These are phyloP conservation scores for Gautieria morchelliformis DNA, from an alignment of 768 basidiomycete species.

Conservation along the genomic window DNA sequence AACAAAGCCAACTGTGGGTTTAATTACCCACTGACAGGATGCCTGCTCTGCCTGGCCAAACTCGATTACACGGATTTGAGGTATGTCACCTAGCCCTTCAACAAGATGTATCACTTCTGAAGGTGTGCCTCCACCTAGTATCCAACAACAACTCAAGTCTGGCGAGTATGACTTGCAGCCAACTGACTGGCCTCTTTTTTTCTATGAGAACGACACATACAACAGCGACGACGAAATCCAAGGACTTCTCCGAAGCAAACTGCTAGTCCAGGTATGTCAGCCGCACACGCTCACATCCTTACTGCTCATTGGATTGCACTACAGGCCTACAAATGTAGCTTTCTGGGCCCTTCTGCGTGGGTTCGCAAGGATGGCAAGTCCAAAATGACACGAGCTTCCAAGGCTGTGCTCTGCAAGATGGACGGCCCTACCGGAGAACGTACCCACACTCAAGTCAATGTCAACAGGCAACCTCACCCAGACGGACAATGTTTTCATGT, in stretches of 20 bases:
- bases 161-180: background rate
- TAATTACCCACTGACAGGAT: constrained; percentile 20
- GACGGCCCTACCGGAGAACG: too few species aligned
- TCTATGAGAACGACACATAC: background rate
- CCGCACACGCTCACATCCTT: too few species aligned
- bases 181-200: background rate
- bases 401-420: background rate
- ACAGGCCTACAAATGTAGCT: background rate
- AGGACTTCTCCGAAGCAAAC: background rate
- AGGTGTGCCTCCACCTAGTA: background rate
- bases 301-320: too few species aligned
- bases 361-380: background rate
- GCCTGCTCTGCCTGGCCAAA: constrained; percentile 21
- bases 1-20: constrained; percentile 11
- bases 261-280: background rate
- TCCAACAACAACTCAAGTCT: background rate
- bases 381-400: background rate
- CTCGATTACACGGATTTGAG: constrained; percentile 18
- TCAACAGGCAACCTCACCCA: too few species aligned
- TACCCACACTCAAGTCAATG: too few species aligned
- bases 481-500: too few species aligned
- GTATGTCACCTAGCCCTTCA: constrained; percentile 1
- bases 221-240: background rate
- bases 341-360: background rate
- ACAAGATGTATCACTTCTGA: background rate